phyloP scores from a whole-genome alignment of 306 rosid species.

The Bauhinia variegata region DNA sequence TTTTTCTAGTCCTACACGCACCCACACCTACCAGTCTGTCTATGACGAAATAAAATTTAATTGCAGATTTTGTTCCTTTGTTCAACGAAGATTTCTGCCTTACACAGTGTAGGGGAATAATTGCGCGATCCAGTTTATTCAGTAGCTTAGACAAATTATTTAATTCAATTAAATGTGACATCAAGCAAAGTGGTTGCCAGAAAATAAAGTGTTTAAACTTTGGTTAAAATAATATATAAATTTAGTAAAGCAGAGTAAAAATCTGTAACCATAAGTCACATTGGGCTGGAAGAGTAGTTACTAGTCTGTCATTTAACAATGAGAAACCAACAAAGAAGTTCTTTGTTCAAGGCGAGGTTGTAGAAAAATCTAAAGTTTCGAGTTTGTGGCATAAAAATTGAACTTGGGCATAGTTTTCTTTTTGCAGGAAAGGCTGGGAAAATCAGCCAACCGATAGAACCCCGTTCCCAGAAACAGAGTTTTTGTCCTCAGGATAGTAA shows the following conservation, averaged over 20 bases:
- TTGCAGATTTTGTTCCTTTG: conserved; percentile 24
- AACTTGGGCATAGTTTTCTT: neutral
- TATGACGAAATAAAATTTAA: conserved; percentile 25
- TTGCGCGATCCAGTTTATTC: conserved; percentile 20
- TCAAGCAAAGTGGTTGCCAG: conserved; percentile 42
- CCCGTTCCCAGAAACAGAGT: conserved; percentile 22
- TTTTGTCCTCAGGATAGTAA: neutral
- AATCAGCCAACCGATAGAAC: conserved; percentile 29
- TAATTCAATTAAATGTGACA: conserved; percentile 18
- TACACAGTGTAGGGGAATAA: conserved; percentile 43
- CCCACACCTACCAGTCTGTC: conserved; percentile 43
- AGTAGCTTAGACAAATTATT: conserved; percentile 6
- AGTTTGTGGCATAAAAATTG: neutral
- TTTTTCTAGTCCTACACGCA: conserved; percentile 19
- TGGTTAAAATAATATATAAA: neutral
- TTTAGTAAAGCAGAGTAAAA: neutral
- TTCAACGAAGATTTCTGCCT: conserved; percentile 44
- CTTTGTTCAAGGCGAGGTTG: conserved; percentile 43
- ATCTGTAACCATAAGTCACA: conserved; percentile 2
- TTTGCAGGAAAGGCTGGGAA: neutral
- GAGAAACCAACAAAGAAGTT: conserved; percentile 46
- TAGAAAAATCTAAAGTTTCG: neutral
- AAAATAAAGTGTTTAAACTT: conserved; percentile 34
- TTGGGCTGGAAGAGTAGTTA: neutral
- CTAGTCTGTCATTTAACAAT: neutral